These are phyloP conservation scores for Ruellia speciosa DNA, from an alignment of 305 asterid species.

Conservation along the genomic window DNA sequence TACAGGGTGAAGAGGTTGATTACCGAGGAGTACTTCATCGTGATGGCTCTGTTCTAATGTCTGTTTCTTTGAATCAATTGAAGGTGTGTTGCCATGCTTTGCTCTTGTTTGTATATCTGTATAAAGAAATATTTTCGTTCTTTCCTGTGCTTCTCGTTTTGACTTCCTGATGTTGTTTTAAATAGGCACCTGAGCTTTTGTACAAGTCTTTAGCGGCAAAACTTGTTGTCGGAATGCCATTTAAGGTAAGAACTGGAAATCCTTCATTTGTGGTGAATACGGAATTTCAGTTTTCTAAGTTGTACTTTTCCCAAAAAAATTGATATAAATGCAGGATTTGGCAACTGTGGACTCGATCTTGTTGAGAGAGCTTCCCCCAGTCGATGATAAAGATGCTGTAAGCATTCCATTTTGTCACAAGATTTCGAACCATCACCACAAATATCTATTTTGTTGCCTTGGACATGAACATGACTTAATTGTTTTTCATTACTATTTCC, in stretches of 20 bases:
- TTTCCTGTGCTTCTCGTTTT: not conserved
- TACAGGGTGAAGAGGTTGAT: slow-evolving; percentile 96
- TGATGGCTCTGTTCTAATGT: slow-evolving; percentile 97
- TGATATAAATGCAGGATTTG: slow-evolving; percentile 53
- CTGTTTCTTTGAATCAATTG: slow-evolving; percentile 82
- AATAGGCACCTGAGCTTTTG: slow-evolving; percentile 81
- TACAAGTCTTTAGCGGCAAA: slow-evolving; percentile 88
- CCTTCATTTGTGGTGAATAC: slow-evolving; percentile 3
- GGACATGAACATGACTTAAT: slow-evolving; percentile 21
- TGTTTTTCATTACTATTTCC: slow-evolving; percentile 26
- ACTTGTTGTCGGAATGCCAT: slow-evolving; percentile 91
- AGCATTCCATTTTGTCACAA: slow-evolving; percentile 27
- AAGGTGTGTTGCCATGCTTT: slow-evolving; percentile 44
- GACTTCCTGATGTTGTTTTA: not conserved
- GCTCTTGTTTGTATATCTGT: slow-evolving; percentile 2
- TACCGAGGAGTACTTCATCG: slow-evolving; percentile 95
- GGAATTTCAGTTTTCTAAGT: not conserved
- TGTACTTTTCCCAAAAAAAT: not conserved
- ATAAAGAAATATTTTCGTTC: slow-evolving; percentile 4
- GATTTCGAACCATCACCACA: not conserved
- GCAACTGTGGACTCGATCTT: slow-evolving; percentile 97
- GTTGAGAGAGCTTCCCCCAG: slow-evolving; percentile 85
- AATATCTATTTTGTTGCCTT: slow-evolving; percentile 10
- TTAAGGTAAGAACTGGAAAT: slow-evolving; percentile 46
- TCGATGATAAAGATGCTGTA: slow-evolving; percentile 79